A percentile compares a stretch with the other conserved stretches of the same genome.
Evolutionary conservation across 345 rosid genomes (phyloP).

Genomic region (Melastoma malabathricum): DNA sequence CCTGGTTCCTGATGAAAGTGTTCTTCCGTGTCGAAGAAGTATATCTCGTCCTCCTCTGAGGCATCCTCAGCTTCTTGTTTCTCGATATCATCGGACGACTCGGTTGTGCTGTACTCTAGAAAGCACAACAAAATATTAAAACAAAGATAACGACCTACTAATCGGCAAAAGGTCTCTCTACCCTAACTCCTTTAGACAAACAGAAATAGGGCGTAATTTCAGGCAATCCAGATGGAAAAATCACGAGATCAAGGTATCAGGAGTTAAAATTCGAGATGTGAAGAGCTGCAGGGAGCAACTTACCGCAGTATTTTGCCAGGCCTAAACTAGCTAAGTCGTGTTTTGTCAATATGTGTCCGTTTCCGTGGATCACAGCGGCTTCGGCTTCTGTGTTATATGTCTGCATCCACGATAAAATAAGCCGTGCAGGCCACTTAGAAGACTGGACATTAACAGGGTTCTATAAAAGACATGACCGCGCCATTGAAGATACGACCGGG

Average conservation of each 20-base stretch:
- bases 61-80: slow-evolving; percentile 79
- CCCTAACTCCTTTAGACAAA: too few relatives aligned
- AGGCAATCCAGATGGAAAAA: too few relatives aligned
- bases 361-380: slow-evolving; percentile 50
- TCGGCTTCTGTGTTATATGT: slow-evolving; percentile 79
- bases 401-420: slow-evolving; percentile 21
- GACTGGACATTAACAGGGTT: too few relatives aligned
- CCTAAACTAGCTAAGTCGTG: slow-evolving; percentile 59
- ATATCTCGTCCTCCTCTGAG: slow-evolving; percentile 72
- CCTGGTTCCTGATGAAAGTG: slow-evolving; percentile 33
- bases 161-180: too few relatives aligned
- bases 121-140: slow-evolving; percentile 12
- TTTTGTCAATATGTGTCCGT: slow-evolving; percentile 51
- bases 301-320: slow-evolving; percentile 80
- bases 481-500: too few relatives aligned
- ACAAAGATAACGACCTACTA: too few relatives aligned
- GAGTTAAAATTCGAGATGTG: background rate
- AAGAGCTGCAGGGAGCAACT: slow-evolving; percentile 1
- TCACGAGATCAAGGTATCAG: too few relatives aligned
- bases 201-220: too few relatives aligned
- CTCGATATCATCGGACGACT: slow-evolving; percentile 91
- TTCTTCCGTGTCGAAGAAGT: slow-evolving; percentile 66
- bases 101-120: slow-evolving; percentile 93
- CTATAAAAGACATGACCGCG: too few relatives aligned
- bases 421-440: too few relatives aligned